Conservation (phyloP, 306 rosid genomes). For the Crataegus laevigata region DNA sequence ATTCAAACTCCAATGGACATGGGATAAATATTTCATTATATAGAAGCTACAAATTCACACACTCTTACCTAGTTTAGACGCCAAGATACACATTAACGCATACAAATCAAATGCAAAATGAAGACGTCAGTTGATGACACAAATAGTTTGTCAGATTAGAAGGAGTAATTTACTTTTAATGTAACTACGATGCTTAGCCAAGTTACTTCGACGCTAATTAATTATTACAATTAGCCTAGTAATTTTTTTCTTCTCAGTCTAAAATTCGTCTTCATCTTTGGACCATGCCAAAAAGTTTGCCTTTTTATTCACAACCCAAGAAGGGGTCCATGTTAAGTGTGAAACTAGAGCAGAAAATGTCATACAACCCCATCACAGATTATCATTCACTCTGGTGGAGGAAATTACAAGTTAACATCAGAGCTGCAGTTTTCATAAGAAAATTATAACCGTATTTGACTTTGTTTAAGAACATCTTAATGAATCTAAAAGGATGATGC, state of each 20-base stretch:
- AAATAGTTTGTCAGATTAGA: not conserved
- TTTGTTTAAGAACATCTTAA: slow-evolving; percentile 49
- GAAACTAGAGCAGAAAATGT: not conserved
- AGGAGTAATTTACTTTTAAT: too few species aligned
- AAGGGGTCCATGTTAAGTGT: slow-evolving; percentile 10
- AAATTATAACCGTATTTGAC: slow-evolving; percentile 33
- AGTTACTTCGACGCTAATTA: too few species aligned
- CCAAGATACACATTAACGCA: not conserved
- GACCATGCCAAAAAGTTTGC: slow-evolving; percentile 9
- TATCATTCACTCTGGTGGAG: slow-evolving; percentile 24
- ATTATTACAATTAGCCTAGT: too few species aligned
- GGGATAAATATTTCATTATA: too few species aligned
- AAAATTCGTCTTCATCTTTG: slow-evolving; percentile 16
- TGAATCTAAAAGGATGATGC: slow-evolving; percentile 45
- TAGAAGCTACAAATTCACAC: not conserved
- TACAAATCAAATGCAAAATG: not conserved
- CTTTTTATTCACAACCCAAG: slow-evolving; percentile 23
- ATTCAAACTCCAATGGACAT: not conserved
- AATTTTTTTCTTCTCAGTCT: too few species aligned
- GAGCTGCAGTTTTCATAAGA: slow-evolving; percentile 25
- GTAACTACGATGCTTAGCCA: too few species aligned
- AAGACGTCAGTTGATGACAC: not conserved
- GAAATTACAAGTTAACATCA: slow-evolving; percentile 45
- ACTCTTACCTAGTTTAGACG: too few species aligned
- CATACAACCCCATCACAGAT: slow-evolving; percentile 25